Conservation (phyloP, 441 rosid genomes). For the Gossypium davidsonii region DNA sequence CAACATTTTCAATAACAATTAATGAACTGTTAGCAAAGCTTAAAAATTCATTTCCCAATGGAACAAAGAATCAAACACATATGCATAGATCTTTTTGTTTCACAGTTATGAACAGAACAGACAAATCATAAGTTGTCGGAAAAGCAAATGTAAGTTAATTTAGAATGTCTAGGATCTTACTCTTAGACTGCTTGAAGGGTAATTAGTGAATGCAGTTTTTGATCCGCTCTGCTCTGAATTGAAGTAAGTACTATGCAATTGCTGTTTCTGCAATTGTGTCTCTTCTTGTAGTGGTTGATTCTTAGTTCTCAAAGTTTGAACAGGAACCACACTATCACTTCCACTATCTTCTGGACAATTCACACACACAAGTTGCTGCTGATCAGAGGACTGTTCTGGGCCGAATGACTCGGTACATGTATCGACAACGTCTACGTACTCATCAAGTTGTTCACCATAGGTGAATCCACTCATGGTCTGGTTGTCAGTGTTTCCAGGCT, state of each 20-base stretch:
- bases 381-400: slow-evolving; percentile 16
- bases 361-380: slow-evolving; percentile 6
- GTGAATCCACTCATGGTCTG: slow-evolving; percentile 16
- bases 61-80: neutral
- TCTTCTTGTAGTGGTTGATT: slow-evolving; percentile 1
- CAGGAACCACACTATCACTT: slow-evolving; percentile 19
- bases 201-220: slow-evolving; percentile 7
- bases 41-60: neutral
- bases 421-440: slow-evolving; percentile 18
- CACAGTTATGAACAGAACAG: neutral
- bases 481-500: slow-evolving; percentile 18
- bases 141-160: neutral
- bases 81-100: neutral
- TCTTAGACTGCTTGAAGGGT: slow-evolving; percentile 6
- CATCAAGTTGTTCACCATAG: slow-evolving; percentile 14
- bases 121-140: neutral
- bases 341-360: slow-evolving; percentile 12
- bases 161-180: slow-evolving; percentile 20
- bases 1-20: neutral
- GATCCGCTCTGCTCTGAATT: slow-evolving; percentile 5
- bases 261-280: slow-evolving; percentile 5
- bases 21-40: neutral
- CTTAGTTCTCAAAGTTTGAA: slow-evolving; percentile 6
- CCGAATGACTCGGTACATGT: slow-evolving; percentile 14
- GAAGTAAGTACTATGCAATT: neutral